These are phyloP conservation scores for Moricandia arvensis DNA, from an alignment of 345 rosid species.

Conservation along the genomic window DNA sequence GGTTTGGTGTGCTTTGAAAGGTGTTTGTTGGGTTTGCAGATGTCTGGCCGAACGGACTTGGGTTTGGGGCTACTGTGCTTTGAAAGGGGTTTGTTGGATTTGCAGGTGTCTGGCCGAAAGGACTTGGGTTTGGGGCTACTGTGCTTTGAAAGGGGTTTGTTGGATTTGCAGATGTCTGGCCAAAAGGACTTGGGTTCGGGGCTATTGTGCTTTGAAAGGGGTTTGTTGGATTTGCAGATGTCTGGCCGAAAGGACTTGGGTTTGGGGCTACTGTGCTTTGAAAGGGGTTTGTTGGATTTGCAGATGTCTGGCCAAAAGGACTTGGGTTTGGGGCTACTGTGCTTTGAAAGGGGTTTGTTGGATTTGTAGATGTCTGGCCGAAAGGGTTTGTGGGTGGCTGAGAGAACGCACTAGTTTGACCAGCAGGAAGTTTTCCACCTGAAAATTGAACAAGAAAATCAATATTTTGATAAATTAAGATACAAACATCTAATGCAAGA, in stretches of 20 bases:
- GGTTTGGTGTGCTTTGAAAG: slow-evolving; percentile 52
- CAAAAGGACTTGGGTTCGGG: slow-evolving; percentile 45
- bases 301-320: slow-evolving; percentile 47
- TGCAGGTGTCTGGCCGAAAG: slow-evolving; percentile 51
- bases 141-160: slow-evolving; percentile 52
- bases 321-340: slow-evolving; percentile 40
- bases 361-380: slow-evolving; percentile 55
- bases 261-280: slow-evolving; percentile 43
- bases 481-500: slow-evolving; percentile 11
- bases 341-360: slow-evolving; percentile 52
- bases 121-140: slow-evolving; percentile 41
- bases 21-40: slow-evolving; percentile 56
- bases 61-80: slow-evolving; percentile 42
- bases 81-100: slow-evolving; percentile 59
- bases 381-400: slow-evolving; percentile 40
- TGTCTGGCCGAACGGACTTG: slow-evolving; percentile 42
- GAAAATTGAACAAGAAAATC: slow-evolving; percentile 29
- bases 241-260: slow-evolving; percentile 40
- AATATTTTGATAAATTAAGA: slow-evolving; percentile 1
- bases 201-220: slow-evolving; percentile 47
- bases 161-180: slow-evolving; percentile 55
- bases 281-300: slow-evolving; percentile 59
- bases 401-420: slow-evolving; percentile 59
- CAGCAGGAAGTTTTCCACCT: slow-evolving; percentile 74
- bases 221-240: slow-evolving; percentile 56